Evolutionary conservation across 108 stramenopile genomes (phyloP).

Genomic region (Nitzschia sp.): DNA sequence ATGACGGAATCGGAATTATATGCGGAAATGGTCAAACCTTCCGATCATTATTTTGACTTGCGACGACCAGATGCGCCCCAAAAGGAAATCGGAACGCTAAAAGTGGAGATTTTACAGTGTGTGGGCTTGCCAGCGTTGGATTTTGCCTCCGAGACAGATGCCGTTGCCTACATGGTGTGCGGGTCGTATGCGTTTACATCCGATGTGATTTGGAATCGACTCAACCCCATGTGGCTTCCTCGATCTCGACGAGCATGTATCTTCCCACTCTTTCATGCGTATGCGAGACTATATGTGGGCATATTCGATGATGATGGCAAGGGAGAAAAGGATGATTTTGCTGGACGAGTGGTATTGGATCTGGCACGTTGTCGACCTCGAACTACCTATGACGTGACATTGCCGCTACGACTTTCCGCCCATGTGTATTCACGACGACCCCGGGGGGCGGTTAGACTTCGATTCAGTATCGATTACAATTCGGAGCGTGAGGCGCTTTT

Average conservation of each 20-base stretch:
- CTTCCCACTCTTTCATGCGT: constrained; percentile 69
- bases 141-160: constrained; percentile 56
- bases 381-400: constrained; percentile 63
- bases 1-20: constrained; percentile 62
- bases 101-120: constrained; percentile 66
- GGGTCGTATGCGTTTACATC: constrained; percentile 75
- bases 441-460: constrained; percentile 64
- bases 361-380: constrained; percentile 54
- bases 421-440: constrained; percentile 56
- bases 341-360: constrained; percentile 66
- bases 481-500: constrained; percentile 57
- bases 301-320: constrained; percentile 76
- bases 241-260: constrained; percentile 66
- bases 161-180: constrained; percentile 68
- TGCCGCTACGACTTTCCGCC: constrained; percentile 58
- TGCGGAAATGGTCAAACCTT: constrained; percentile 51
- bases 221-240: constrained; percentile 64
- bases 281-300: constrained; percentile 59
- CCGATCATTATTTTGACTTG: constrained; percentile 47
- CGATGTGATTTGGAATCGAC: constrained; percentile 57
- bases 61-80: constrained; percentile 22
- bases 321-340: constrained; percentile 65
- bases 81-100: constrained; percentile 57
- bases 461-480: constrained; percentile 62
- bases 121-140: constrained; percentile 68